Evolutionary conservation across 805 yeast species (phyloP).

Genomic region (Metschnikowia baotianmanensis): DNA sequence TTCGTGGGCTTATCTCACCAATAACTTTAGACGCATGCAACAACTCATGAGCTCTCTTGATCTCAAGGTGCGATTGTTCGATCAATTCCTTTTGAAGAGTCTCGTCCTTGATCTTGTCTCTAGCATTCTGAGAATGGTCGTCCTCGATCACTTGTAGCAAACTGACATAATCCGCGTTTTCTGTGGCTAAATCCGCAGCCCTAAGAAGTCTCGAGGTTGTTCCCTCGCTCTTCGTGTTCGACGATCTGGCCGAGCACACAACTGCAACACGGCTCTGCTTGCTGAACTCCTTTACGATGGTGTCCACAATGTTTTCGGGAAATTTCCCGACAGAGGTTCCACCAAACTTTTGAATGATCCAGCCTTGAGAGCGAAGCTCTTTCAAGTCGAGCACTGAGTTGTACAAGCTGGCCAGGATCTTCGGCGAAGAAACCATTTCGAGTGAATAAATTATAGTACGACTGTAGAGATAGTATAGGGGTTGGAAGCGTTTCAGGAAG

Average conservation of each 20-base stretch:
- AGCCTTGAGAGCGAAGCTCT: conserved; percentile 25
- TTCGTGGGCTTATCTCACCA: conserved; percentile 87
- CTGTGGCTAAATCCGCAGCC: conserved; percentile 79
- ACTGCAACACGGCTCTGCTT: conserved; percentile 73
- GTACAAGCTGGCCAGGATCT: conserved; percentile 29
- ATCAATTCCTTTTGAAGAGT: conserved; percentile 54
- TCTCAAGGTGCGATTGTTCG: conserved; percentile 58
- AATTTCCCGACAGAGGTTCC: conserved; percentile 98
- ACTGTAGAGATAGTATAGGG: too few relatives aligned
- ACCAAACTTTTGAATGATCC: conserved; percentile 85
- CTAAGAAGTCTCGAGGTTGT: conserved; percentile 83
- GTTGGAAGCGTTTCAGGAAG: too few relatives aligned
- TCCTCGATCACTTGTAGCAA: conserved; percentile 65
- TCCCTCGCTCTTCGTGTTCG: conserved; percentile 89
- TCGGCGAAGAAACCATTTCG: conserved; percentile 19
- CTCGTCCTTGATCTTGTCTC: conserved; percentile 42
- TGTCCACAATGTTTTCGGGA: conserved; percentile 78
- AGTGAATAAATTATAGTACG: neutral
- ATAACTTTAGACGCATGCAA: conserved; percentile 85
- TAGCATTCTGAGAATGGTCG: conserved; percentile 80
- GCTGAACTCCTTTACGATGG: conserved; percentile 70
- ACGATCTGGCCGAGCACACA: conserved; percentile 93
- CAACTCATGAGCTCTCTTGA: conserved; percentile 64
- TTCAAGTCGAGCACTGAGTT: conserved; percentile 42
- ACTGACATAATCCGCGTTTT: conserved; percentile 54